Evolutionary conservation across 2,329 filamentous ascomycete species (phyloP), one percentile per base, ranked within the genome.

Genomic region (Sarocladium strictum): DNA sequence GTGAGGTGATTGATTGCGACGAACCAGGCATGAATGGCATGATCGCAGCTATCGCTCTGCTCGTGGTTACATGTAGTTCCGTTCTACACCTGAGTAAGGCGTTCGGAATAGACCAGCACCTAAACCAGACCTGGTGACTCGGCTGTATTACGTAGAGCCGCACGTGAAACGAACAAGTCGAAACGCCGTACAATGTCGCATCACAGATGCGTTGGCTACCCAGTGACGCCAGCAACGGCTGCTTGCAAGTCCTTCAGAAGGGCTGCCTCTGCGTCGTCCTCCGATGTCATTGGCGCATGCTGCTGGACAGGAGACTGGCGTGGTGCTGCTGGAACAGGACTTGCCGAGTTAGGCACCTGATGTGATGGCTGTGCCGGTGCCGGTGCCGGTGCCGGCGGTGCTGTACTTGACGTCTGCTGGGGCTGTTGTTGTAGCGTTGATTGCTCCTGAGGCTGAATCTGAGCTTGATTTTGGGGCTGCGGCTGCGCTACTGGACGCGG

Each of bases 391-490:
- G 9, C 40, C 5, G n/a, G n/a, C n/a, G n/a, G n/a, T n/a, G n/a
- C n/a, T 19, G 40, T 23, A 7, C 35, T 14, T 2, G 53, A 29
- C 6, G 53, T 17, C 41, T 49, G 53, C 26, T 43, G 17, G 10
- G 53, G n/a, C 12, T 24, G 14, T 26, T 24, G 7, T n/a, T 49
- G 41, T 21, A 24, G 61, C 57, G 62, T 56, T 64, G 64, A 53
- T 64, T 54, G 15, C 12, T 49, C 17, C 11, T 40, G 55, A 9
- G 33, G 32, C 5, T 27, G 50, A 17, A 15, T 14, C 32, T 53
- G 43, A 29, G n/a, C 17, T 15, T 47, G 43, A 23, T 23, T 24
- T 6, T 23, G 17, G 24, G 40, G 40, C 32, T 54, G 53, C 7
- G 27, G 3, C n/a, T 38, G 54, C 9, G 32, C n/a, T 19, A 17